Percentiles rank a stretch among this genome's conserved stretches.
These are phyloP conservation scores for Neopestalotiopsis sp. DNA, from an alignment of 2,329 filamentous ascomycete species.

Conservation along the genomic window DNA sequence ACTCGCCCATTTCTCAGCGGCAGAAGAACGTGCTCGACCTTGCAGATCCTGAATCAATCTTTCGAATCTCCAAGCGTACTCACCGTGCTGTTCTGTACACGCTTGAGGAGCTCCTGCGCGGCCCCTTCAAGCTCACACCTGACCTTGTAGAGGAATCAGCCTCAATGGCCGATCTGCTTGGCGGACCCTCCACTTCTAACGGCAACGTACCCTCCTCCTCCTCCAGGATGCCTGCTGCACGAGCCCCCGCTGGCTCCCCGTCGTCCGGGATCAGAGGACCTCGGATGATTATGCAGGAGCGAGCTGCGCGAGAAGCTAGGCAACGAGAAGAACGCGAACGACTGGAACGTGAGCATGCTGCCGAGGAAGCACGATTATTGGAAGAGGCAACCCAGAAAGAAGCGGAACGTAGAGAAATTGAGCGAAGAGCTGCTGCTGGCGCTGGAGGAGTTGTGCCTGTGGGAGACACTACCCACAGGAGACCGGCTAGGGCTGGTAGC, in stretches of 20 bases:
- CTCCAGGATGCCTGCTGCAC: constrained; percentile 52
- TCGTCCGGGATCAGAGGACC: constrained; percentile 76
- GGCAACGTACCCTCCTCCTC: constrained; percentile 55
- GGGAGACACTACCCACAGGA: constrained; percentile 26
- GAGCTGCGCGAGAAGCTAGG: constrained; percentile 76
- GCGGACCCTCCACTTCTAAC: constrained; percentile 59
- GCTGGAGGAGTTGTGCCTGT: constrained; percentile 31
- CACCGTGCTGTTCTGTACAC: constrained; percentile 91
- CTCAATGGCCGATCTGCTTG: constrained; percentile 82
- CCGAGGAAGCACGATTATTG: constrained; percentile 58
- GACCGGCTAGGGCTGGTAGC: constrained; percentile 25
- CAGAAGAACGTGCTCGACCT: constrained; percentile 35
- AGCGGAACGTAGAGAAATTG: constrained; percentile 61
- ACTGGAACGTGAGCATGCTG: constrained; percentile 61
- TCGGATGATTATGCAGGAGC: constrained; percentile 89
- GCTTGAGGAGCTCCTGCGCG: constrained; percentile 86
- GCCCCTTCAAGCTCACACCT: constrained; percentile 81
- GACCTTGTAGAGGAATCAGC: constrained; percentile 88
- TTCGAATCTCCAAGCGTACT: constrained; percentile 80
- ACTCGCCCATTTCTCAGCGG: constrained; percentile 37
- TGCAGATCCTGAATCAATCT: constrained; percentile 49
- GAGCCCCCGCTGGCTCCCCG: constrained; percentile 59
- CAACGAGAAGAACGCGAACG: constrained; percentile 63
- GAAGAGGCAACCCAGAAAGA: constrained; percentile 62
- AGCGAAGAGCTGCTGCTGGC: constrained; percentile 44